Evolutionary conservation across 768 basidiomycete species (phyloP), one percentile per base, ranked within the genome.

Genomic region (Trametes gibbosa): DNA sequence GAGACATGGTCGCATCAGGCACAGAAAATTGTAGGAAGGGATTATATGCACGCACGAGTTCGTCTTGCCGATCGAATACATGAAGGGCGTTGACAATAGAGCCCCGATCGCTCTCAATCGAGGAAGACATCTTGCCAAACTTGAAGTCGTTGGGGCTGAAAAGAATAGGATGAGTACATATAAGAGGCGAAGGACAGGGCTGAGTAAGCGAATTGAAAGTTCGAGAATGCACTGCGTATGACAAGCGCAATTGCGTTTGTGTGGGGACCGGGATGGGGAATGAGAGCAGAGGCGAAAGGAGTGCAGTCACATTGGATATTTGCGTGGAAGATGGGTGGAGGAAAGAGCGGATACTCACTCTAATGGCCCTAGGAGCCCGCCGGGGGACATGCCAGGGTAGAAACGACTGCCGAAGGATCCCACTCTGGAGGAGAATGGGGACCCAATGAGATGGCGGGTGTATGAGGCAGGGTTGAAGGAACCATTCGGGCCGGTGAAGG

Each of bases 21-120:
- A 17, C 17, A 13, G 49, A 13, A 13, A 3, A 1, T 25, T 5
- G 54, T 24, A 49, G 21, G n/a, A 47, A 35, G 13, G 39, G 8
- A 23, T 23, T 6, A 10, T 50, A 6, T 34, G 29, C 47, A 80
- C 84, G 74, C 50, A 88, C 87, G 17, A 90, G 75, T 63, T 92
- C 90, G 61, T 86, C 87, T 66, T 90, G 87, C 50, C 81, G 78
- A 66, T 87, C 85, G 61, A 86, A 80, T 17, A 83, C 75, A 39
- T 81, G 82, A 69, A 89, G 77, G 4, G 88, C 87, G 69, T 87
- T 87, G 67, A 86, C 72, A 35, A 91, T 76, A 0, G 74, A 74
- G 19, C 81, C 81, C 19, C 81, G 75, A 65, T 88, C 87, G 59
- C 79, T 81, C 62, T 87, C 85, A 24, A 83, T 69, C 3, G 85